Base-by-base conservation (phyloP, 805 yeast species). In the Hanseniaspora clermontiae region DNA sequence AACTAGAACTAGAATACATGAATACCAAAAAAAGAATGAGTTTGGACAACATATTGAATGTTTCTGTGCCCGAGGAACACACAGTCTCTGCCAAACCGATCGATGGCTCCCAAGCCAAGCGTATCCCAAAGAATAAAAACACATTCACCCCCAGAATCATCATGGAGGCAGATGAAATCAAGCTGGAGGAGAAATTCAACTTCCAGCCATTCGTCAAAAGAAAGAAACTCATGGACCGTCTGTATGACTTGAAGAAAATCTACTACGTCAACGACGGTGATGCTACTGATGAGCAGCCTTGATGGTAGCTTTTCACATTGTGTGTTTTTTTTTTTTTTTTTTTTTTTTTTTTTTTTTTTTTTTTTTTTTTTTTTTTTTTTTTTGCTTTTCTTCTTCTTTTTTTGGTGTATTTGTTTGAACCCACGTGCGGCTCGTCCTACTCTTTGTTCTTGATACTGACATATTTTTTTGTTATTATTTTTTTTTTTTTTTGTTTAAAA, bases 161-260 rank as follows among this genome's bases (percentile, higher is more conserved):
- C 3, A 20, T 34, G 4, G 54, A 47, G 5, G 56, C 59, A 6
- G 47, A 57, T 42, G 56, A 57, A 47, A 47, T 50, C 5, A 63
- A 63, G 43, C 58, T 65, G 46, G 65, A 64, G 19, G 61, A 57
- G 48, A 59, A 65, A 51, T 65, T 65, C 49, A 60, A 60, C n/a
- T 60, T 61, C 32, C 62, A 59, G 2, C 68, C 68, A 3, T 58
- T 61, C 49, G 62, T 63, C 20, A 63, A 68, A 58, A 64, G 71
- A 39, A 68, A 68, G 55, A 68, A 66, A 60, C 58, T 68, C 45
- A 66, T 67, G 43, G 71, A 68, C 55, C 60, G 71, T 43, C 59
- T 68, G 37, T 64, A 66, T 40, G 71, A 68, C 57, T 59, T 68
- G 55, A 68, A 67, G 57, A 61, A 63, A 34, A 47, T 59, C 59